Base-by-base conservation (phyloP, 2,329 filamentous ascomycete genomes). In the Penicillium sp. region DNA sequence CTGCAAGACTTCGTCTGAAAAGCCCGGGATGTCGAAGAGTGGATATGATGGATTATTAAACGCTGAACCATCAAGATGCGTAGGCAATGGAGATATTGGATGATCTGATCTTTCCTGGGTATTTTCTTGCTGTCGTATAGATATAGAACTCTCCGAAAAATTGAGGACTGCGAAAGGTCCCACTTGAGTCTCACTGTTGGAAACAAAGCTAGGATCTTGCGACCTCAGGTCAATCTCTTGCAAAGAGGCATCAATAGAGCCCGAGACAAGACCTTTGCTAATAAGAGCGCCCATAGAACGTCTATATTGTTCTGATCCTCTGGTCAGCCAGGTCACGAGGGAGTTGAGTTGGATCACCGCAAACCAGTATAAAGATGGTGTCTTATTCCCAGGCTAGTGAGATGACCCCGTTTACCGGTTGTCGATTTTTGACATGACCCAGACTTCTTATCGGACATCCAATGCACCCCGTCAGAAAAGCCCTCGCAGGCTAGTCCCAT, bases 1-100 rank as follows among this genome's bases (percentile, higher is more conserved):
- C 32, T 60, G 58, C n/a, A 60, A 27, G 10, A 54, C 44, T 21
- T 57, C 58, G 43, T 54, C 48, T 27, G 54, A 9, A 40, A 31
- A 5, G 4, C 39, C 53, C 10, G 40, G 40, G 6, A 42, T 16
- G 1, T 45, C 53, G 9, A 34, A 34, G 5, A 34, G 8, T 11
- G 31, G 31, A 34, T 34, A 34, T 34, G 9, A 34, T 34, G 8
- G 8, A 34, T 9, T 2, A 13, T 34, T 34, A 10, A 34, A 11
- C 2, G 10, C 31, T 4, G 11, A 34, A 5, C 13, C 31, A 34
- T 34, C 31, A 34, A 34, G 9, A 34, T 34, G 31, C 10, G 31
- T 5, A 13, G 31, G 31, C 31, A 8, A 14, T 13, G 31, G 4
- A 14, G 4, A 14, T 13, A 10, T 11, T 5, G 7, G 13, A 14